Evolutionary conservation across 495 filamentous ascomycete genomes (phyloP), one percentile per base, ranked within the genome.

Genomic region (Xylaria acuta): DNA sequence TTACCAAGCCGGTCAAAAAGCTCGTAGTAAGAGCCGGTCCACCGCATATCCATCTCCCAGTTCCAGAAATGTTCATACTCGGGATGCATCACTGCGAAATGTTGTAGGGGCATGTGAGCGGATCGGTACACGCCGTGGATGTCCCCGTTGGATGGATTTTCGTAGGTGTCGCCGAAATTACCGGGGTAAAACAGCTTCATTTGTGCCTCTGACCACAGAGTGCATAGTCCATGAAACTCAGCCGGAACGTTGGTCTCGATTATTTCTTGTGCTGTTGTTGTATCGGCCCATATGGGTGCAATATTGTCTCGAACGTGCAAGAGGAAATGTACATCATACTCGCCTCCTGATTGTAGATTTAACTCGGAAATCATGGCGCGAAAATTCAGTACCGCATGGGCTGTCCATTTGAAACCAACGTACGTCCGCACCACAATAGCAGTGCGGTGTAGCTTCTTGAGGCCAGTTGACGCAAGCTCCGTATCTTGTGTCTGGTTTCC

Each of bases 11-110:
- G 88, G 70, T 92, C 88, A 77, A 98, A 97, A 14, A 98, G 85
- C 76, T 97, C 92, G 81, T 98, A 98, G 86, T 92, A 97, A 80
- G 97, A 93, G 27, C 96, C 96, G 0, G 93, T 92, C 82, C 94
- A 97, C 2, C 96, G 90, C 71, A 94, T 90, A 78, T 99, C 96
- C 90, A 98, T 95, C 82, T 99, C 96, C 94, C 94, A 98, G 79
- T 99, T 95, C 96, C 96, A 99, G 81, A 95, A 92, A 81, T 91
- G 94, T 54, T 94, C 94, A 80, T 96, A 98, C 77, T 98, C 93
- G 0, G 93, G 92, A 80, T 98, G 95, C 51, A 88, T 87, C 75
- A 92, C 87, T n/a, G 95, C 92, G 74, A 97, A 99, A 79, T 93
- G 92, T 79, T 98, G 96, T 73, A 98, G 87, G 5, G 95, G 92